Evolutionary conservation across 169 alveolate genomes (phyloP), one percentile per base, ranked within the genome.

Genomic region (Theileria orientalis): DNA sequence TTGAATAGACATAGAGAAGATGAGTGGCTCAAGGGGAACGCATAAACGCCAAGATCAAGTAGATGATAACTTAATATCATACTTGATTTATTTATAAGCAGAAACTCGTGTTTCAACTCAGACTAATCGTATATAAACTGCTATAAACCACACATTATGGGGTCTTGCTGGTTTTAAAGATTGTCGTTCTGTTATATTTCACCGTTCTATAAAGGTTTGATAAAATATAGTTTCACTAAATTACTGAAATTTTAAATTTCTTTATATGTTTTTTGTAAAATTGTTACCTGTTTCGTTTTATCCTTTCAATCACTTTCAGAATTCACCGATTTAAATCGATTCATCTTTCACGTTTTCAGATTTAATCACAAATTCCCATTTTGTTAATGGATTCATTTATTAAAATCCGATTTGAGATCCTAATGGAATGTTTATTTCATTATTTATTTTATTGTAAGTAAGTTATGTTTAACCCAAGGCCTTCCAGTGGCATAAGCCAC

Each of bases 401-500:
- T 9, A 37, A 37, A 51, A 27, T 51, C 9, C n/a, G 61, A 27
- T 51, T 51, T 51, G 33, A 27, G 9, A 51, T 51, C 61, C 61
- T 51, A 5, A 51, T 51, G 61, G 60, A 62, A 14, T 62, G n/a
- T 8, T 6, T 19, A 62, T 16, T 44, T 32, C 2, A 44, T 0
- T 35, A 25, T 19, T 42, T 40, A 62, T 40, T 29, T 32, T 25
- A 25, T 42, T 6, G 40, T 25, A 35, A 23, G 5, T 52, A 19
- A 6, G 33, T 44, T 67, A 79, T 79, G 87, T 79, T 79, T 67
- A 74, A 79, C 33, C 87, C 87, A 21, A 44, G 87, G 51, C 87
- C 87, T 7, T 79, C 76, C 41, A 75, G 87, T 75, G 87, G 87
- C 51, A 46, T 51, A 60, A 75, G 69, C 83, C 68, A 72, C 59